Evolutionary conservation across 768 basidiomycete species (phyloP).

Genomic region (Galerina sulciceps): DNA sequence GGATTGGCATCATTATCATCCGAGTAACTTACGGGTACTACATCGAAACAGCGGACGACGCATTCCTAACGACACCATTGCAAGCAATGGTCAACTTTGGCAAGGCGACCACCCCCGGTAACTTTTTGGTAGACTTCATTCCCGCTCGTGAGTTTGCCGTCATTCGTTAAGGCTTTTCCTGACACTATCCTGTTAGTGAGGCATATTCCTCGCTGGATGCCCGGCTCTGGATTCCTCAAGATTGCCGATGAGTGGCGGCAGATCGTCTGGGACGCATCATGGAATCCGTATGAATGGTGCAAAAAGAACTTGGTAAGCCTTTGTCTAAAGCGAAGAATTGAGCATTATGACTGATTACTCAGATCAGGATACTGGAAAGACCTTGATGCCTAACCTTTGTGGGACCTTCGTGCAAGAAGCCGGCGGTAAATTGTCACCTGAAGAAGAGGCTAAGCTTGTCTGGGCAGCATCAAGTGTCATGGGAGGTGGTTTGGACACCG

Average conservation of each 20-base stretch:
- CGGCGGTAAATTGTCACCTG: slow-evolving; percentile 33
- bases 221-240: slow-evolving; percentile 57
- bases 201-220: slow-evolving; percentile 58
- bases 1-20: slow-evolving; percentile 56
- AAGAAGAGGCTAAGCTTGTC: slow-evolving; percentile 40
- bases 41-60: slow-evolving; percentile 51
- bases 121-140: slow-evolving; percentile 44
- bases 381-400: slow-evolving; percentile 43
- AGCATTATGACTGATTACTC: neutral
- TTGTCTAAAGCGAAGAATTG: neutral
- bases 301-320: slow-evolving; percentile 48
- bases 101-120: slow-evolving; percentile 43
- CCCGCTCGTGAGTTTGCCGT: slow-evolving; percentile 31
- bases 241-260: slow-evolving; percentile 41
- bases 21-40: slow-evolving; percentile 59
- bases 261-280: slow-evolving; percentile 38
- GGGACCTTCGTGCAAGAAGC: slow-evolving; percentile 29
- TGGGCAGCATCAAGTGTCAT: slow-evolving; percentile 33
- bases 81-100: slow-evolving; percentile 53
- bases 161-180: neutral
- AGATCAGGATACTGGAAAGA: slow-evolving; percentile 42
- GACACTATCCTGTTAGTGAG: slow-evolving; percentile 32
- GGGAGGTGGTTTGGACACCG: slow-evolving; percentile 23
- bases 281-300: slow-evolving; percentile 39
- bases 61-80: slow-evolving; percentile 52